Conservation (phyloP, 2,329 filamentous ascomycete genomes). For the Sclerotinia subarctica region DNA sequence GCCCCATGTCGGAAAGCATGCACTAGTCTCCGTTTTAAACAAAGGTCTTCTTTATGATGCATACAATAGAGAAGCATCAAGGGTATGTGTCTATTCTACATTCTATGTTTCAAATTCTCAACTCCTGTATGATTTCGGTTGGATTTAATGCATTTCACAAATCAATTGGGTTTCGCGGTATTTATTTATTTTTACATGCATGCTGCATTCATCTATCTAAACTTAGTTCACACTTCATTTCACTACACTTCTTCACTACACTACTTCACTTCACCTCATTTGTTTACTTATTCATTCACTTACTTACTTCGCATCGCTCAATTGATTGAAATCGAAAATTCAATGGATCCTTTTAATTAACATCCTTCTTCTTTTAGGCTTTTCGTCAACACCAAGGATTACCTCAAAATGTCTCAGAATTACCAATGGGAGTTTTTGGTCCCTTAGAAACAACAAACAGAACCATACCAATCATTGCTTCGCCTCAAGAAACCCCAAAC, state of each 20-base stretch:
- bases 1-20: constrained; percentile 61
- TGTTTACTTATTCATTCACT: too few relatives aligned
- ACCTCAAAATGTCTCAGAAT: constrained; percentile 6
- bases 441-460: constrained; percentile 17
- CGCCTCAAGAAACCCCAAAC: constrained; percentile 11
- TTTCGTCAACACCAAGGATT: constrained; percentile 8
- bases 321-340: background rate
- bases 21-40: constrained; percentile 61
- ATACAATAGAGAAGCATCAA: constrained; percentile 50
- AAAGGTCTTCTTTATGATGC: constrained; percentile 60
- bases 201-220: background rate
- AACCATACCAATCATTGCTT: constrained; percentile 5
- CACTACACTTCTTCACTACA: background rate
- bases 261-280: background rate
- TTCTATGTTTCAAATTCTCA: background rate
- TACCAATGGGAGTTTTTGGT: constrained; percentile 36
- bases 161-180: background rate
- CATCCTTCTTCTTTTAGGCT: background rate
- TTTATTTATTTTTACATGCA: background rate
- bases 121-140: background rate
- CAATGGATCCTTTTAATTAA: background rate
- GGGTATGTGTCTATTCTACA: constrained; percentile 29
- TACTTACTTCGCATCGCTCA: background rate
- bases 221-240: background rate
- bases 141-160: background rate